Base-by-base conservation (phyloP, 495 filamentous ascomycete genomes). In the Sabuloglossum arenarium region DNA sequence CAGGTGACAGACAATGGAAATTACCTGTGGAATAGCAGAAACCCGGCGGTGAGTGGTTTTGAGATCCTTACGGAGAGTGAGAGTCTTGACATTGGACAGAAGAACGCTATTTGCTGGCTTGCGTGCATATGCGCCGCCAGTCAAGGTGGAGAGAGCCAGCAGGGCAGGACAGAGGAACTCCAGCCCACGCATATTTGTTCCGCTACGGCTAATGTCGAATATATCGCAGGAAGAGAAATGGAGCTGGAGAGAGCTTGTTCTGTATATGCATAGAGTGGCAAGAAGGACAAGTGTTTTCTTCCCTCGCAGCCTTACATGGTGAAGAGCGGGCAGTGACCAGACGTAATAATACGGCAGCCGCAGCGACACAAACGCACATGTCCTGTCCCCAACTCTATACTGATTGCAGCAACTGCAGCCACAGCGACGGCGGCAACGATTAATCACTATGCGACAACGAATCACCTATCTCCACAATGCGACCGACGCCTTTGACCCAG, bases 41-140 rank as follows among this genome's bases (percentile, higher is more conserved):
- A 90, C 78, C 56, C 91, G 86, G 4, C 88, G 83, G 61, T 83
- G 73, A 37, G 77, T 78, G 0, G 91, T 97, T 51, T 74, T 68
- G 53, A 69, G 61, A 61, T 72, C 71, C 46, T 67, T 72, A 50
- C 75, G 79, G 6, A 98, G 76, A 0, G 90, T 98, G 1, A 98
- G 75, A 53, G 79, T 72, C 58, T 85, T 74, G 45, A 98, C 79
- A 55, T 78, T 71, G 4, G 86, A 88, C 53, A 94, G 79, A 2
- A 88, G 79, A 59, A 93, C 77, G 65, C 70, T 81, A 59, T 76
- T 67, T 61, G 72, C 74, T 61, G 70, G 73, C 63, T 67, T 74
- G 59, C 65, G 68, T 58, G 50, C 60, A 5, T 29, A 34, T 23
- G 59, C 59, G 16, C 54, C 58, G 21, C 30, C 53, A 21, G 58